Base-by-base conservation (phyloP, 2,329 filamentous ascomycete species). In the Cyphellophora europaea region DNA sequence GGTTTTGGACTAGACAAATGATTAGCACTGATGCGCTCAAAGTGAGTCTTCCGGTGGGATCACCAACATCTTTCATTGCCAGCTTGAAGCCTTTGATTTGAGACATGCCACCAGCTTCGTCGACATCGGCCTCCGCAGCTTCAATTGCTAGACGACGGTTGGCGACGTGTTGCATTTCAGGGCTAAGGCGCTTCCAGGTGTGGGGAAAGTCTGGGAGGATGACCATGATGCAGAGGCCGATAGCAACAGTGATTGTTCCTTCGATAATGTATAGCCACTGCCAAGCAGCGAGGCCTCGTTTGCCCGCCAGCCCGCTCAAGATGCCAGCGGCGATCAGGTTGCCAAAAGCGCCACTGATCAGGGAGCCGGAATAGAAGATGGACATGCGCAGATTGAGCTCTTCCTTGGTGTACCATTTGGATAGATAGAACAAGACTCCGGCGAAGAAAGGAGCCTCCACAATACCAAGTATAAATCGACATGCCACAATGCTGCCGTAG, bases 311-410 rank as follows among this genome's bases (percentile, higher is more conserved):
- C 5, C 62, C 62, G 12, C 53, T 47, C 5, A 67, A 54, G 18
- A 72, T 69, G 3, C 66, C 45, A 3, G 69, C 69, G 5, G 66
- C 69, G 33, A 74, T 69, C 16, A 73, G 56, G 13, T 65, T 68
- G n/a, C 66, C 67, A 44, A 73, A 73, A 2, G 69, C 68, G 30
- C 55, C 65, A 33, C 61, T 62, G 18, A 72, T 57, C 13, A 71
- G 51, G 2, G 61, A 65, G 3, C 67, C 69, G 3, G 66, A 65
- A 49, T 70, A 72, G 36, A 73, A 63, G 28, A 71, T 61, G n/a
- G 63, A 62, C 44, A 65, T 69, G 4, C 70, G 61, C 27, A 67
- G 57, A 3, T 62, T 62, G 11, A 73, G 49, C 40, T 73, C 69
- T 8, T 15, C 12, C 32, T 65, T 65, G 2, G 67, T 73, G 43